Base-by-base conservation (phyloP, 768 basidiomycete genomes). In the Multifurca ochricompacta region DNA sequence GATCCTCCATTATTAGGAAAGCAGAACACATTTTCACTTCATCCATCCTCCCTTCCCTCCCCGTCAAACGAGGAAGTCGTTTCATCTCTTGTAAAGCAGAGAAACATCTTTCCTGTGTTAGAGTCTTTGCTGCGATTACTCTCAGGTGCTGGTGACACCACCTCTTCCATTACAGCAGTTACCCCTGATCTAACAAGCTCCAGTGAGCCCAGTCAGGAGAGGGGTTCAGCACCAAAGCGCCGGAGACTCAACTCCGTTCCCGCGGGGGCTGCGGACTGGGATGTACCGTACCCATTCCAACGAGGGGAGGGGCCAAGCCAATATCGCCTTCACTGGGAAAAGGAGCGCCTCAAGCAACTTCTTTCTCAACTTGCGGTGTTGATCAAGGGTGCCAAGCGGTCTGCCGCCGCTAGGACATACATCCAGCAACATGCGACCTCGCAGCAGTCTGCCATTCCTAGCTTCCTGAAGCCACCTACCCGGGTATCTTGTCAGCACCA, bases 191-290 rank as follows among this genome's bases (percentile, higher is more conserved):
- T 43, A 46, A 32, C 48, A 37, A 30, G 30, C 35, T 39, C 48
- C 45, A 28, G n/a, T 42, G 47, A 11, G 40, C 39, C 41, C 16
- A 45, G 19, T 48, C 41, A 47, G 13, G 64, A 44, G 41, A 39
- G 27, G 21, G 58, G 56, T 7, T 64, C 73, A 7, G 63, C 73
- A 6, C 43, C 62, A 18, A 89, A 87, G 68, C 81, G 78, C 56
- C 76, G 86, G 27, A 85, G 78, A 60, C 70, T 89, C 13, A 74
- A 73, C 53, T 69, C 72, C 8, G 86, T 91, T 13, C 88, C 88
- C 31, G 88, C 88, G 19, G 88, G 88, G 10, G 88, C 88, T 1
- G 74, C 67, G 1, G 86, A 89, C 63, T 91, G 88, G 88, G 86
- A 89, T 60, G 78, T 90, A 0, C 88, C 88, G 0, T 90, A 82